Percentiles rank a stretch among this genome's conserved stretches.
Evolutionary conservation across 306 rosid genomes (phyloP).

Genomic region (Vicia villosa): DNA sequence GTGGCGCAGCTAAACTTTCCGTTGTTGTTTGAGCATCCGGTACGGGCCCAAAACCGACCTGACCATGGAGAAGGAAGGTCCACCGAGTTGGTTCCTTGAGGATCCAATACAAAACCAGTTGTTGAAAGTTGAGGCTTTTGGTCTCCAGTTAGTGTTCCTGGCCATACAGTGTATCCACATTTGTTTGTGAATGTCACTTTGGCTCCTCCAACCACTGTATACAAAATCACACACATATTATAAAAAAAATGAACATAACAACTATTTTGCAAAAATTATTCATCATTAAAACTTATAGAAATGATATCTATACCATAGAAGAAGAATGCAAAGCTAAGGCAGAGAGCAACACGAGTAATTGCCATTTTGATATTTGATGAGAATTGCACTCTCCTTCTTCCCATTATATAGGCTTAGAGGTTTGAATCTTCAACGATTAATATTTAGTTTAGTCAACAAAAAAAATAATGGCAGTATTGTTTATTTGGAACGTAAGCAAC

Average conservation of each 20-base stretch:
- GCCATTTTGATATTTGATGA: background rate
- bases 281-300: too few relatives aligned
- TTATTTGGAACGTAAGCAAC: background rate
- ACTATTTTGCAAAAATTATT: too few relatives aligned
- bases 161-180: constrained; percentile 57
- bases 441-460: background rate
- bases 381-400: background rate
- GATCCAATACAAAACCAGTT: constrained; percentile 52
- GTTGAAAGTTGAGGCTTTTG: constrained; percentile 46
- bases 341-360: constrained; percentile 23
- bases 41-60: constrained; percentile 61
- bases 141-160: constrained; percentile 54
- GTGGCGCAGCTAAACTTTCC: too few relatives aligned
- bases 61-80: constrained; percentile 57
- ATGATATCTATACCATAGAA: constrained; percentile 55
- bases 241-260: too few relatives aligned
- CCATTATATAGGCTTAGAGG: background rate
- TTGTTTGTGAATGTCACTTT: too few relatives aligned
- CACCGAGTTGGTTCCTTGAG: constrained; percentile 33
- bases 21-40: too few relatives aligned
- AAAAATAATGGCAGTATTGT: background rate
- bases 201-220: too few relatives aligned
- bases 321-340: constrained; percentile 39
- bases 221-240: too few relatives aligned
- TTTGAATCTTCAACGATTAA: background rate